These are phyloP conservation scores for Lanmaoa rubissima DNA, from an alignment of 768 basidiomycete genomes.

Conservation along the genomic window DNA sequence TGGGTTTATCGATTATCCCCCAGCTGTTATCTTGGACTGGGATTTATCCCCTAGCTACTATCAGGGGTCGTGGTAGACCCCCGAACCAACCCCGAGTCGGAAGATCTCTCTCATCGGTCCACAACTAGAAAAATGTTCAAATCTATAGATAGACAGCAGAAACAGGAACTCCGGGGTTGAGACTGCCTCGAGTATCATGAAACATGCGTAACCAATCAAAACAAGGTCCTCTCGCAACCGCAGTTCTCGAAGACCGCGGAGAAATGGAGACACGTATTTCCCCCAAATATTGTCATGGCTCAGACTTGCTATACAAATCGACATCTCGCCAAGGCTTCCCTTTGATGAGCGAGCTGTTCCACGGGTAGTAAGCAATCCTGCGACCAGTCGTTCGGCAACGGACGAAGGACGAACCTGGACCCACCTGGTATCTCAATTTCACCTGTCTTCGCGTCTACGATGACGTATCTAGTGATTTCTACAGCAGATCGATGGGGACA, in stretches of 20 bases:
- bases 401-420: conserved; percentile 37
- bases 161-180: conserved; percentile 27
- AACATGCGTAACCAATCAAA: conserved; percentile 22
- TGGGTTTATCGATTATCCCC: too few species aligned
- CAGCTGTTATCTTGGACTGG: background rate
- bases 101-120: conserved; percentile 19
- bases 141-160: conserved; percentile 31
- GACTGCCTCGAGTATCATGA: conserved; percentile 25
- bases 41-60: conserved; percentile 13
- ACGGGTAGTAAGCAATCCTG: conserved; percentile 8
- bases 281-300: conserved; percentile 7
- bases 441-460: conserved; percentile 45
- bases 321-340: conserved; percentile 37
- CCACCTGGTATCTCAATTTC: conserved; percentile 50
- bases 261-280: conserved; percentile 12
- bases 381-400: conserved; percentile 2
- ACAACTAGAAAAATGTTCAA: conserved; percentile 2
- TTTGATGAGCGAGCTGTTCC: conserved; percentile 29
- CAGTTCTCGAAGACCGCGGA: conserved; percentile 22
- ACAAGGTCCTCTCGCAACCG: conserved; percentile 1
- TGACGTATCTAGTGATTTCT: conserved; percentile 63
- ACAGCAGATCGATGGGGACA: conserved; percentile 64
- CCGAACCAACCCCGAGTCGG: conserved; percentile 11
- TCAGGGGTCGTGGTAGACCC: conserved; percentile 16
- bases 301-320: conserved; percentile 19